phyloP scores from a whole-genome alignment of 1,139 yeast species.

The Wickerhamomyces sp. region DNA sequence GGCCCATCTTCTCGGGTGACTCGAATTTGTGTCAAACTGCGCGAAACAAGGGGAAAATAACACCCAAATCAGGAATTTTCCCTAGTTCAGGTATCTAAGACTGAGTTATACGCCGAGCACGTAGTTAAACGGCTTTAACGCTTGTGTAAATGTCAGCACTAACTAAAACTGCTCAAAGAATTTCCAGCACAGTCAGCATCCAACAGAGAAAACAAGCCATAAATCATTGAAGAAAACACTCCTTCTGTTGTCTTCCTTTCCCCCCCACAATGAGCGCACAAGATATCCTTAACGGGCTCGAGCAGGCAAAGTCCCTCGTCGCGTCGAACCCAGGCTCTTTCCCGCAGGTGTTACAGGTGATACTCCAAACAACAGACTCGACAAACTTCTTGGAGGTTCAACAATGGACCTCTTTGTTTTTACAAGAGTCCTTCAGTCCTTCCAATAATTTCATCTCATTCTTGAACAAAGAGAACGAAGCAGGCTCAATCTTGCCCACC shows the following conservation, averaged over 20 bases:
- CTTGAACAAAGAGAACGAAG: slow-evolving; percentile 38
- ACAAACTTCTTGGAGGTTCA: slow-evolving; percentile 33
- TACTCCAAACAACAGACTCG: slow-evolving; percentile 37
- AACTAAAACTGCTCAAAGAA: neutral
- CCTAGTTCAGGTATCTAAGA: neutral
- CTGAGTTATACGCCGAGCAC: neutral
- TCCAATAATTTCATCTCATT: slow-evolving; percentile 27
- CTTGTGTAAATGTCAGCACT: slow-evolving; percentile 5
- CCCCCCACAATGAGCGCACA: slow-evolving; percentile 12
- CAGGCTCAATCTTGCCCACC: slow-evolving; percentile 30
- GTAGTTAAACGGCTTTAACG: too few relatives aligned
- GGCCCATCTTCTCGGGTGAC: too few relatives aligned
- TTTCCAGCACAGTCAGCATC: too few relatives aligned
- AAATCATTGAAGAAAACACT: too few relatives aligned
- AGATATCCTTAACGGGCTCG: slow-evolving; percentile 27
- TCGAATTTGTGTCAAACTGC: too few relatives aligned
- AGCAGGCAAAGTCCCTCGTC: slow-evolving; percentile 49
- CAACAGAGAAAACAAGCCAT: neutral
- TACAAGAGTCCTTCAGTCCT: slow-evolving; percentile 39
- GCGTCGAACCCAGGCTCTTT: slow-evolving; percentile 40
- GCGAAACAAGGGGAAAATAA: neutral
- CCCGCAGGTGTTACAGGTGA: slow-evolving; percentile 50
- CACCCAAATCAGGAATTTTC: neutral
- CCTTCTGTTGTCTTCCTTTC: too few relatives aligned
- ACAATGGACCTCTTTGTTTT: slow-evolving; percentile 44